Base-by-base conservation (phyloP, 306 rosid species). In the Cucumis sativus region DNA sequence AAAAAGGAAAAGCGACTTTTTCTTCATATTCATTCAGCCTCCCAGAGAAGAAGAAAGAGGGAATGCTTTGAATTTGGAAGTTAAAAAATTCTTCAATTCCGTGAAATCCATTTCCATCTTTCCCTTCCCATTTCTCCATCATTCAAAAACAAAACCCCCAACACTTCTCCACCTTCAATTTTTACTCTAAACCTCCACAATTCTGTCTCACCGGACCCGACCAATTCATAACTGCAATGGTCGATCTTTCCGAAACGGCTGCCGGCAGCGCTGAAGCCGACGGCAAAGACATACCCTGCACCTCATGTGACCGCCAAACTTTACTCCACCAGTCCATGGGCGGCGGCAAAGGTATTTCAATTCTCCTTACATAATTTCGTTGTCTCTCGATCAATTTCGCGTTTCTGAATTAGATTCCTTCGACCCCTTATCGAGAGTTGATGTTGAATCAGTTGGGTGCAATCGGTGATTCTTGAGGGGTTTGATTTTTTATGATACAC, bases 251-350 rank as follows among this genome's bases (percentile, higher is more conserved):
- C 54, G 86, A 75, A 25, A 82, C 77, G 40, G 77, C 71, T 40
- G 67, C 82, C 62, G 70, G 76, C 79, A 49, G 35, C 83, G 60
- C 40, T 21, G 93, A 87, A 45, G 84, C 73, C 57, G 91, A 89
- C 20, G 88, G 78, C 47, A 85, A 84, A 66, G 93, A 76, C 64
- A 78, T 71, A 67, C 37, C 86, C 55, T 33, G 78, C 68, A 84
- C 87, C 58, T 81, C 88, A 47, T 80, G 82, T 58, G 80, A 80
- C 57, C 83, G 84, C 21, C 85, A 74, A 79, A 75, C 75, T 43
- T 78, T 84, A 3, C 72, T 85, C 55, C 70, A 76, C 49, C 67
- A 67, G 16, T 77, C 51, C 41, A 72, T 85, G 56, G 87, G 89
- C 47, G 86, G 80, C 16, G 86, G 83, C 45, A 80, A 41, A 79